phyloP scores from a whole-genome alignment of 2,329 filamentous ascomycete species.

The Xylaria polymorpha region DNA sequence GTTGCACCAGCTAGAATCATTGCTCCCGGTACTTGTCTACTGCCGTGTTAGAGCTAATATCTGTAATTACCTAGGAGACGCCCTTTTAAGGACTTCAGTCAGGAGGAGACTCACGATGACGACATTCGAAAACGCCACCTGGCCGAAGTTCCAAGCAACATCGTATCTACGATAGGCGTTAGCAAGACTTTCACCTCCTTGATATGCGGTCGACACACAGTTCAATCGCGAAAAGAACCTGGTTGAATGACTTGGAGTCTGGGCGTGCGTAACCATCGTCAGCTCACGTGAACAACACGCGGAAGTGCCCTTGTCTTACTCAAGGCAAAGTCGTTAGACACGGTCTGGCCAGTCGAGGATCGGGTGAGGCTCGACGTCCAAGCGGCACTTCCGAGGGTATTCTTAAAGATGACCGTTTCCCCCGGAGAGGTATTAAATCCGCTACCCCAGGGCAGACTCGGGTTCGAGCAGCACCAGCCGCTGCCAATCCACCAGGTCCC shows the following conservation, averaged over 20 bases:
- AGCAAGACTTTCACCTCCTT: background rate
- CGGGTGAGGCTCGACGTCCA: slow-evolving; percentile 53
- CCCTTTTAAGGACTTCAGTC: background rate
- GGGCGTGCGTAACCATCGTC: background rate
- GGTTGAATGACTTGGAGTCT: slow-evolving; percentile 55
- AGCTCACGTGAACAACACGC: slow-evolving; percentile 7
- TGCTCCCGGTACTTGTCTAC: slow-evolving; percentile 46
- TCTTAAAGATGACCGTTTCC: slow-evolving; percentile 52
- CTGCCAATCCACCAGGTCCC: slow-evolving; percentile 57
- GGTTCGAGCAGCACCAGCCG: slow-evolving; percentile 57
- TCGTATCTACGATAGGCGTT: slow-evolving; percentile 42
- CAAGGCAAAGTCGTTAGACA: slow-evolving; percentile 52
- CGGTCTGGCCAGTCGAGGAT: slow-evolving; percentile 46
- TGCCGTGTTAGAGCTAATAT: slow-evolving; percentile 18
- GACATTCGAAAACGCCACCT: slow-evolving; percentile 57
- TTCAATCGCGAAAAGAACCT: slow-evolving; percentile 56
- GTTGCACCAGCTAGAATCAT: slow-evolving; percentile 50
- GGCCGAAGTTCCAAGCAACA: slow-evolving; percentile 55
- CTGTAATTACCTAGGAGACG: background rate
- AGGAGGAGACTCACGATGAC: slow-evolving; percentile 57
- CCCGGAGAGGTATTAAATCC: slow-evolving; percentile 53
- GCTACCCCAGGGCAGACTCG: slow-evolving; percentile 53
- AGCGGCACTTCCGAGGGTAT: slow-evolving; percentile 45
- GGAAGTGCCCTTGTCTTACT: slow-evolving; percentile 31
- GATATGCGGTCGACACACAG: slow-evolving; percentile 44